Evolutionary conservation across 805 yeast species (phyloP), one percentile per base, ranked within the genome.

Genomic region (Suhomyces vadensis): DNA sequence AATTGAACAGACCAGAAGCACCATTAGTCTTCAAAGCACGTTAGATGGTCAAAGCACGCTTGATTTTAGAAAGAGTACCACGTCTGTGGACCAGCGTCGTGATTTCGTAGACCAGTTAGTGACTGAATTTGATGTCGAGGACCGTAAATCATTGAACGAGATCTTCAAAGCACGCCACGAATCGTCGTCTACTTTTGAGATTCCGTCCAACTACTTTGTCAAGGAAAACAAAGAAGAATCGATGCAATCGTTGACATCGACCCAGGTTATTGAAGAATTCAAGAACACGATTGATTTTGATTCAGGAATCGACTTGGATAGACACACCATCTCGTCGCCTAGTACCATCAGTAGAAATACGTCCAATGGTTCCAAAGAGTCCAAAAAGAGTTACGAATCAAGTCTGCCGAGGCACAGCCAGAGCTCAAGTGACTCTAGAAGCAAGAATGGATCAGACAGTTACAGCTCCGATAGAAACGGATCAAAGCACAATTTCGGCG

Each of bases 251-350:
- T 45, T 61, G 20, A 51, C 61, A 1, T 60, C 73, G 4, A 43
- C 61, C 7, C 57, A 61, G 35, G 48, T 54, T 33, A 61, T 63
- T 21, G 51, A 51, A 6, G 61, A 60, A 22, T 67, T 70, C 39
- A 50, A 58, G n/a, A 55, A 49, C 31, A 58, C 57, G 19, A 63
- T 69, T 26, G 60, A 59, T 39, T 51, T 54, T 35, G 50, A 45
- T 10, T 47, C 42, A 14, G 26, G 19, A 21, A 25, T 22, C 10
- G 37, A 14, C 4, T 38, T 39, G 35, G 26, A 11, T n/a, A 5
- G 36, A 31, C 7, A 10, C 23, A n/a, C 19, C 24, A 20, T 5
- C 3, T 20, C 10, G 14, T 9, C 31, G 16, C 14, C 16, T 13
- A 13, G 24, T 20, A 19, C 24, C 22, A 10, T 33, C 16, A 33